Base-by-base conservation (phyloP, 2,329 filamentous ascomycete species). In the Pestalotiopsis sp. region DNA sequence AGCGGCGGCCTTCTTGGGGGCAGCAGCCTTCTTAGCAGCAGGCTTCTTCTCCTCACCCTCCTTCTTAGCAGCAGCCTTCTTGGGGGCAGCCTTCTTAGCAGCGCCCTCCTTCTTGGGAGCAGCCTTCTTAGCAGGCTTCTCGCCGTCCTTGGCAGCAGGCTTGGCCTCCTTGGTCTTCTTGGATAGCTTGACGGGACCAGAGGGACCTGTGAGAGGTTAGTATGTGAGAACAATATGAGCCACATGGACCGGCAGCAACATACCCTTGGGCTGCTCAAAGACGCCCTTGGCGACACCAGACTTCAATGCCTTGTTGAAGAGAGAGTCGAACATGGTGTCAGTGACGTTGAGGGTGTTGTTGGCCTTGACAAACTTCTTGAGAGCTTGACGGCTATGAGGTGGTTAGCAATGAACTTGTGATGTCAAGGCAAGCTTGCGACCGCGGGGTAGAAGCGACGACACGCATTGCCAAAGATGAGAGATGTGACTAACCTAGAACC, bases 231-330 rank as follows among this genome's bases (percentile, higher is more conserved):
- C 41, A 13, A 20, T n/a, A 13, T 11, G 17, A 38, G n/a, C 27
- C 73, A 61, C 14, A 23, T 14, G 4, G 45, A 5, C 13, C 13
- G 31, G 56, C 11, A 23, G 49, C 61, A 39, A 85, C 89, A 74
- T 87, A 94, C 94, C 94, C 90, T 97, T 97, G 78, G 94, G 95
- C 81, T 95, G 94, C 78, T 91, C 88, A 80, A 97, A 97, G 76
- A 93, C 87, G 72, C 93, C 93, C 87, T 92, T 94, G 78, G 97
- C 93, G 76, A 95, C 94, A 81, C 94, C 94, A 70, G 86, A 84
- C 79, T 88, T 85, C 78, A 93, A 85, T 68, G 91, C 91, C 77
- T 88, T 89, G 86, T 92, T 93, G 85, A 93, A 90, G 74, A 91
- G 87, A 73, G 83, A 83, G 68, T 78, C 87, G 82, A 90, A 90